These are phyloP conservation scores for Tagetes patula DNA, from an alignment of 129 eudicot genomes.

Conservation along the genomic window DNA sequence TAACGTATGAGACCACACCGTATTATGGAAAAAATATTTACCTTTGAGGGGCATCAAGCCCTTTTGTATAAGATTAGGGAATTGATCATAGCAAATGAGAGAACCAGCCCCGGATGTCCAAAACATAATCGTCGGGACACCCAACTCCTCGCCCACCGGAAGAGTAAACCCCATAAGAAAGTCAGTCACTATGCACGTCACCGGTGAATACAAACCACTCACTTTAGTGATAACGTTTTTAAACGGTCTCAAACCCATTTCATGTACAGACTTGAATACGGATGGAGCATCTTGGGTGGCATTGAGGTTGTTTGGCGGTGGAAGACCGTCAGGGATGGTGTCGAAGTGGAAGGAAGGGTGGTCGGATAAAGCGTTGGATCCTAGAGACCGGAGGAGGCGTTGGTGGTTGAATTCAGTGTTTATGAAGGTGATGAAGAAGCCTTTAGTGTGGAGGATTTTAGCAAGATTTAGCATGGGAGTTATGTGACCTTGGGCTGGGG, in stretches of 20 bases:
- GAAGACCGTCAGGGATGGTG: slow-evolving; percentile 47
- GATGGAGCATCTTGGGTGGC: slow-evolving; percentile 27
- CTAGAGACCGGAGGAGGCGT: slow-evolving; percentile 35
- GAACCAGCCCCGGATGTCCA: slow-evolving; percentile 34
- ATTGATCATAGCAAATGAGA: slow-evolving; percentile 29
- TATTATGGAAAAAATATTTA: not conserved
- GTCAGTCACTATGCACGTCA: slow-evolving; percentile 41
- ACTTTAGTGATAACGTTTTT: slow-evolving; percentile 25
- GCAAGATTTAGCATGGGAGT: slow-evolving; percentile 53
- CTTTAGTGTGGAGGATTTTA: slow-evolving; percentile 40
- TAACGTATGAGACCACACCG: too few relatives aligned
- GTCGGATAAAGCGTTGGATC: slow-evolving; percentile 23
- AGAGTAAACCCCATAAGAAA: slow-evolving; percentile 36
- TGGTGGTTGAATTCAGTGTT: slow-evolving; percentile 34
- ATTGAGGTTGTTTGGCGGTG: slow-evolving; percentile 32
- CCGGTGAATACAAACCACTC: slow-evolving; percentile 29
- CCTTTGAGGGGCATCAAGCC: slow-evolving; percentile 47
- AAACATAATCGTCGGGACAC: slow-evolving; percentile 32
- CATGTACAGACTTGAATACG: slow-evolving; percentile 21
- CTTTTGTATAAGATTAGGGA: slow-evolving; percentile 30
- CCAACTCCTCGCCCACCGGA: slow-evolving; percentile 26
- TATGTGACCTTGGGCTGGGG: slow-evolving; percentile 39
- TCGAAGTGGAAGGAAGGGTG: slow-evolving; percentile 40
- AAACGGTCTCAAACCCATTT: slow-evolving; percentile 35
- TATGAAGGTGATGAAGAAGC: slow-evolving; percentile 34